phyloP scores from a whole-genome alignment of 345 rosid genomes.

The Syzygium aqueum region DNA sequence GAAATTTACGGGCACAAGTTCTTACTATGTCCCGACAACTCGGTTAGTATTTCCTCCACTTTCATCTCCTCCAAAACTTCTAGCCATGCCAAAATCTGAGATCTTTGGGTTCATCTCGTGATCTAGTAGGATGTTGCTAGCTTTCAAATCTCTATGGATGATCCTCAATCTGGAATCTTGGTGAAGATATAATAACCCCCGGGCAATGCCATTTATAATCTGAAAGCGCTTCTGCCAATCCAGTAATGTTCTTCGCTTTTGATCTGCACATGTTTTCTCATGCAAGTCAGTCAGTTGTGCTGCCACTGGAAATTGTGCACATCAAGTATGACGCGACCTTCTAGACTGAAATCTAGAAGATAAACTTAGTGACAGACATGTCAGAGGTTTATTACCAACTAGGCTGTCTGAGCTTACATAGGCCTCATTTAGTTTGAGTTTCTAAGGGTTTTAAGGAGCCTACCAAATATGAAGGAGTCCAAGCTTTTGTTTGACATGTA shows the following conservation, averaged over 20 bases:
- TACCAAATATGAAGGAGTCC: slow-evolving; percentile 23
- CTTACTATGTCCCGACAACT: slow-evolving; percentile 29
- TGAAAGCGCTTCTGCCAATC: slow-evolving; percentile 20
- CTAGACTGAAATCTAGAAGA: background rate
- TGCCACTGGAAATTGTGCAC: background rate
- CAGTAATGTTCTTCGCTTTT: background rate
- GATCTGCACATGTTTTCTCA: slow-evolving; percentile 6
- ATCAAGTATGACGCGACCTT: background rate
- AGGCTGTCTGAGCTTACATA: background rate
- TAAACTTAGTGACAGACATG: background rate
- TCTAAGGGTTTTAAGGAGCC: background rate
- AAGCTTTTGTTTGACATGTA: slow-evolving; percentile 24
- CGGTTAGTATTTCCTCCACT: slow-evolving; percentile 15
- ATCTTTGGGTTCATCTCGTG: slow-evolving; percentile 17
- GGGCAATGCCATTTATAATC: slow-evolving; percentile 21
- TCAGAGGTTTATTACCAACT: background rate
- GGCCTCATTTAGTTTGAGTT: background rate
- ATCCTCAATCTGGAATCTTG: slow-evolving; percentile 26
- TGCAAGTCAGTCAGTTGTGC: background rate
- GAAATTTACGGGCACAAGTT: background rate
- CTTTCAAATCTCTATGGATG: slow-evolving; percentile 32
- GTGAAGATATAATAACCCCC: slow-evolving; percentile 27
- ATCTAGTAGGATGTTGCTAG: slow-evolving; percentile 15
- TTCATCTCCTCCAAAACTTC: slow-evolving; percentile 24
- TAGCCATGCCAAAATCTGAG: slow-evolving; percentile 24